Conservation (phyloP, 345 rosid genomes). For the Murraya paniculata region DNA sequence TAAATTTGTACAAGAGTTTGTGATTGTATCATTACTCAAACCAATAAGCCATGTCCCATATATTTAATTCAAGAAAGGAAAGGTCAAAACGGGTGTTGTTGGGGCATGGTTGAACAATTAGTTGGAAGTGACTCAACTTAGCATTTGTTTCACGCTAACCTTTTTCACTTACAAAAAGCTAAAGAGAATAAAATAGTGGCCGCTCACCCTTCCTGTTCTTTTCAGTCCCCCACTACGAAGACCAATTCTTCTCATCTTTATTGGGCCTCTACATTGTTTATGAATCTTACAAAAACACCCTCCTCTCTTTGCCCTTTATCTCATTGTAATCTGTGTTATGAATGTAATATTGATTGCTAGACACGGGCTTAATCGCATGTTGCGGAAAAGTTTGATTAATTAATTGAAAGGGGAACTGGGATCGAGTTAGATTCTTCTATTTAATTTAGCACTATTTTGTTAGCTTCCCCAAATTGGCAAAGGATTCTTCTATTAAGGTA, state of each 20-base stretch:
- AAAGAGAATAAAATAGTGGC: neutral
- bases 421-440: neutral
- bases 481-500: too few relatives aligned
- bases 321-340: neutral
- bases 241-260: conserved; percentile 1
- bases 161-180: neutral
- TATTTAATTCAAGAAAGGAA: neutral
- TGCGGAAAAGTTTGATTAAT: neutral
- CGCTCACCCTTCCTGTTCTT: neutral
- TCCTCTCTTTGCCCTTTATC: too few relatives aligned
- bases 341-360: neutral
- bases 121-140: conserved; percentile 8
- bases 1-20: too few relatives aligned
- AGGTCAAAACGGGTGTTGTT: neutral
- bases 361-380: neutral
- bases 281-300: neutral
- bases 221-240: conserved; percentile 6
- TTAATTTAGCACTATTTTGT: too few relatives aligned
- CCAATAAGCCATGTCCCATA: too few relatives aligned
- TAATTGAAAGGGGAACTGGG: neutral
- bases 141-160: neutral
- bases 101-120: conserved; percentile 9
- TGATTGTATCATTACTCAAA: too few relatives aligned
- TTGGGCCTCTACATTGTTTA: neutral
- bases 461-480: too few relatives aligned